phyloP scores from a whole-genome alignment of 768 basidiomycete species.

The Vararia minispora region DNA sequence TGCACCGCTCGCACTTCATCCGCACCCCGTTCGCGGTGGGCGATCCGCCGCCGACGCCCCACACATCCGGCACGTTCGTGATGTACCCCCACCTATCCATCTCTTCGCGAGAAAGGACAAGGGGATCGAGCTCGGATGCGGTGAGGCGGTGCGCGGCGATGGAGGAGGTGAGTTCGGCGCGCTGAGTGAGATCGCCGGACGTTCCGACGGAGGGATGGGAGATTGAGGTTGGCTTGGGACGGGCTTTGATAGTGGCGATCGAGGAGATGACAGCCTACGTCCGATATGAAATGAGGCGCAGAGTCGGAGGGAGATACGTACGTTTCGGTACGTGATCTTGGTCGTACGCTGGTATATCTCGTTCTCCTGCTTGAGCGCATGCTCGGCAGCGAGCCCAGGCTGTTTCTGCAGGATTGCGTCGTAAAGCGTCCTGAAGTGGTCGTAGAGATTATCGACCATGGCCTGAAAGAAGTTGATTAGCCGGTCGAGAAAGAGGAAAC shows the following conservation, averaged over 20 bases:
- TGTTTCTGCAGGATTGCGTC: slow-evolving; percentile 37
- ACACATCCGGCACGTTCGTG: slow-evolving; percentile 42
- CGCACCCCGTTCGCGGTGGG: slow-evolving; percentile 54
- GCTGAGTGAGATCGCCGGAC: slow-evolving; percentile 46
- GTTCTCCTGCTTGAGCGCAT: slow-evolving; percentile 73
- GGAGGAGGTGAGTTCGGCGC: slow-evolving; percentile 27
- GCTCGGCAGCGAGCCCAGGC: slow-evolving; percentile 58
- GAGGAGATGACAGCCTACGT: slow-evolving; percentile 46
- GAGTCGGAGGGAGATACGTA: slow-evolving; percentile 24
- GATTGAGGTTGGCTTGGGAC: slow-evolving; percentile 41
- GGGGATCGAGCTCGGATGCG: slow-evolving; percentile 37
- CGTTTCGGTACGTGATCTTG: slow-evolving; percentile 78
- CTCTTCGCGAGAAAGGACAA: slow-evolving; percentile 46
- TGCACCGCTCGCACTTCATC: slow-evolving; percentile 73
- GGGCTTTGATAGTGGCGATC: slow-evolving; percentile 40
- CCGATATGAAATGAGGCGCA: slow-evolving; percentile 5
- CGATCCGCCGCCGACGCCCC: slow-evolving; percentile 47
- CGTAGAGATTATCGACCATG: slow-evolving; percentile 65
- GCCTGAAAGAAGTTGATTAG: slow-evolving; percentile 29
- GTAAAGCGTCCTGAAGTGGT: slow-evolving; percentile 66
- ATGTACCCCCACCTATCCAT: slow-evolving; percentile 65
- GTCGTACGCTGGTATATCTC: slow-evolving; percentile 66
- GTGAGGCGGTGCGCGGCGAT: slow-evolving; percentile 41
- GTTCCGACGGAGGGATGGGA: slow-evolving; percentile 73
- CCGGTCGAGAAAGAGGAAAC: neutral